Base-by-base conservation (phyloP, 164 flowering plant genomes). In the Amborella trichopoda region DNA sequence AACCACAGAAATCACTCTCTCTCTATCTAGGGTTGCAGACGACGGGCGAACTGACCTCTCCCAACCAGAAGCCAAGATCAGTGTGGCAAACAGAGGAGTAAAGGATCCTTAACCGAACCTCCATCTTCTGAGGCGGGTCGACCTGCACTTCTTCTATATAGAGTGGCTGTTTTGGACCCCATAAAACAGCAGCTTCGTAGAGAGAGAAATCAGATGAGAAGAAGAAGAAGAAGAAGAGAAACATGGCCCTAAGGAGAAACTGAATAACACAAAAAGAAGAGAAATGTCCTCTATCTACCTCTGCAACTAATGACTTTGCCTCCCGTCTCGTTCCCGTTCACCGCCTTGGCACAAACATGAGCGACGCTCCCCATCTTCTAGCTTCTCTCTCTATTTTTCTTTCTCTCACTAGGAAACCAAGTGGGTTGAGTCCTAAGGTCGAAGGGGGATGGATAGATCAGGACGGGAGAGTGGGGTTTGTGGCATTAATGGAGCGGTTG, bases 21-120 rank as follows among this genome's bases (percentile, higher is more conserved):
- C 37, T 33, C 2, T 33, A 33, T 13, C 16, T 17, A 2, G 14
- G 6, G 17, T 48, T 48, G 26, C 23, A 32, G 13, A 19, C 28
- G 3, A 13, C 18, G 18, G 24, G 22, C 6, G 19, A 18, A 3
- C 2, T 30, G 71, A 81, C 91, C 81, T 76, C 78, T 53, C 86
- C 86, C 54, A 58, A 47, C 88, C 82, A 83, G 40, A 66, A 68
- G 37, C 72, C 74, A 38, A 77, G 76, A 71, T 83, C 94, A 4
- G 80, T 72, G 26, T 82, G 91, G 28, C 95, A 85, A 23, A 85
- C 68, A 0, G 88, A 81, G 21, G 91, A 71, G 55, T 49, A 81
- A 23, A 78, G 63, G 51, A 78, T 70, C 51, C 65, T 73, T 24
- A 81, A 44, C 27, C 83, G 69, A 44, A 80, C 83, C 62, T 81